A percentile compares a stretch with the other conserved stretches of the same genome.
These are phyloP conservation scores for Annulohypoxylon bovei DNA, from an alignment of 495 filamentous ascomycete genomes.

Conservation along the genomic window DNA sequence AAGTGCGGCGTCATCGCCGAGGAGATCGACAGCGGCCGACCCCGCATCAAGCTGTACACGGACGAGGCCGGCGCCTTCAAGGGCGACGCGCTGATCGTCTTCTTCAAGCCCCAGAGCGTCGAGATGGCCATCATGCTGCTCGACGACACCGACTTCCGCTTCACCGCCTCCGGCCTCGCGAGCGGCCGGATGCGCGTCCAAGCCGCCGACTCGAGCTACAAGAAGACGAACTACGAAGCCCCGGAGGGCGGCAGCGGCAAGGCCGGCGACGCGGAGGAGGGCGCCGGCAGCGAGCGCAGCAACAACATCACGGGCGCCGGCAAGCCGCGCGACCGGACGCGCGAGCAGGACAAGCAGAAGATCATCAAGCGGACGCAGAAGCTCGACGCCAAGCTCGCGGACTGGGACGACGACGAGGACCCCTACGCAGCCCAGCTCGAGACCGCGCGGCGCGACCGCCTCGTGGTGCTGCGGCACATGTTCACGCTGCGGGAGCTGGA, in stretches of 20 bases:
- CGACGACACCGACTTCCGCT: slow-evolving; percentile 87
- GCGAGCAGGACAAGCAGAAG: slow-evolving; percentile 78
- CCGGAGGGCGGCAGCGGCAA: slow-evolving; percentile 40
- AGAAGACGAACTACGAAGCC: slow-evolving; percentile 65
- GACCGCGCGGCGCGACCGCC: slow-evolving; percentile 74
- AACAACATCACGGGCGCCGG: slow-evolving; percentile 40
- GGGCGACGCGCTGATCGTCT: slow-evolving; percentile 92
- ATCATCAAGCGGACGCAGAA: slow-evolving; percentile 89
- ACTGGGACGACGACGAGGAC: slow-evolving; percentile 94
- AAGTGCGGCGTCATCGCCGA: slow-evolving; percentile 93
- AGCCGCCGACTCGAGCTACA: slow-evolving; percentile 88
- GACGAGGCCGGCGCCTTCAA: slow-evolving; percentile 87
- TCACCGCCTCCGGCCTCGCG: slow-evolving; percentile 60
- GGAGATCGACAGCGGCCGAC: slow-evolving; percentile 84
- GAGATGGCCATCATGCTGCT: slow-evolving; percentile 88
- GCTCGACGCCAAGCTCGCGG: slow-evolving; percentile 86
- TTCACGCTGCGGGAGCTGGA: slow-evolving; percentile 88
- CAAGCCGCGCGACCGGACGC: slow-evolving; percentile 57
- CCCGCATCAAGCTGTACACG: slow-evolving; percentile 92
- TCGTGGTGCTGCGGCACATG: slow-evolving; percentile 92
- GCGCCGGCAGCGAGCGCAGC: slow-evolving; percentile 18
- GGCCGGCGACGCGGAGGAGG: slow-evolving; percentile 48
- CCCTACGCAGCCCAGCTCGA: slow-evolving; percentile 55
- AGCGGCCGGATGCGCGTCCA: slow-evolving; percentile 80
- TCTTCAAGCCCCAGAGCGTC: slow-evolving; percentile 92